Evolutionary conservation across 495 filamentous ascomycete species (phyloP).

Genomic region (Monascus purpureus): DNA sequence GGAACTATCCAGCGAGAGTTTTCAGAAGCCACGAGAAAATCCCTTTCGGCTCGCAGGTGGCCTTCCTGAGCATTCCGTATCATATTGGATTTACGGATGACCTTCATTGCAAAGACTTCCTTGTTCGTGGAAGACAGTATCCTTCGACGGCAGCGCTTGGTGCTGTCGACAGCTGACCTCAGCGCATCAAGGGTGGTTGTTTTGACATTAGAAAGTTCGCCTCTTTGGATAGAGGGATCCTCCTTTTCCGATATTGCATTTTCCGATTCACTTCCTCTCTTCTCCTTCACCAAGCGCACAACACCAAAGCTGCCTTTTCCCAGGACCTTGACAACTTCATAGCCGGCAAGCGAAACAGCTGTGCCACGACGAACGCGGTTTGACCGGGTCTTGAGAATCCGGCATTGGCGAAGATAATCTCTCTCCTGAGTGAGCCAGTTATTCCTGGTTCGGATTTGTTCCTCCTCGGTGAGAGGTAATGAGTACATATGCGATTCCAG

Average conservation of each 20-base stretch:
- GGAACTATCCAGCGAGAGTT: slow-evolving; percentile 79
- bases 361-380: slow-evolving; percentile 20
- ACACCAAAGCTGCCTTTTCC: slow-evolving; percentile 93
- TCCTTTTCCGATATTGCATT: not conserved
- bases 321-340: slow-evolving; percentile 70
- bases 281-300: slow-evolving; percentile 69
- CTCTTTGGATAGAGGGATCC: slow-evolving; percentile 1
- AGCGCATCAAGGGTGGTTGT: slow-evolving; percentile 5
- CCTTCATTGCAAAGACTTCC: slow-evolving; percentile 86
- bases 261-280: slow-evolving; percentile 4
- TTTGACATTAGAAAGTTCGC: not conserved
- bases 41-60: slow-evolving; percentile 79
- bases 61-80: slow-evolving; percentile 81
- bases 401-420: slow-evolving; percentile 58
- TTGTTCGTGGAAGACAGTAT: slow-evolving; percentile 24
- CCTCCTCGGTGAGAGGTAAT: slow-evolving; percentile 35
- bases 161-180: slow-evolving; percentile 14
- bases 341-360: slow-evolving; percentile 46
- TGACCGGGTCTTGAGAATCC: slow-evolving; percentile 51
- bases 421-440: slow-evolving; percentile 54
- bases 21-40: slow-evolving; percentile 78
- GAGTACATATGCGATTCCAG: slow-evolving; percentile 49
- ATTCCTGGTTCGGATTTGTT: slow-evolving; percentile 38
- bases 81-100: slow-evolving; percentile 87
- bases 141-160: slow-evolving; percentile 12